phyloP scores from a whole-genome alignment of 2,329 filamentous ascomycete genomes.

The Talaromyces sp. region DNA sequence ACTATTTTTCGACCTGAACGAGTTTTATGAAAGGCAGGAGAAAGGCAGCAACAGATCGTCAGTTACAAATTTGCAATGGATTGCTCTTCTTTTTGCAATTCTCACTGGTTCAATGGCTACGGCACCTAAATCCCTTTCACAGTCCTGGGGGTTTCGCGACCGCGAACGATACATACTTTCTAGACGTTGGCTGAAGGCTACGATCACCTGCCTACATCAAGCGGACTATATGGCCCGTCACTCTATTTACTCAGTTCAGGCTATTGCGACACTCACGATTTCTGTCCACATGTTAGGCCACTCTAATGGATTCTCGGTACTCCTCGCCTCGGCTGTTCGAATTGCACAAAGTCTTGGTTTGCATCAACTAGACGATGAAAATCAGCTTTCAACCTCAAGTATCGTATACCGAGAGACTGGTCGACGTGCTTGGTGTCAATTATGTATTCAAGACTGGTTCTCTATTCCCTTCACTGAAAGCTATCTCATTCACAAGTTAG shows the following conservation, averaged over 20 bases:
- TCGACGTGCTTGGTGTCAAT: constrained; percentile 43
- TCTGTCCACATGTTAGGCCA: constrained; percentile 54
- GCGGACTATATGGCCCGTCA: constrained; percentile 51
- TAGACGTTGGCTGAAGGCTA: constrained; percentile 51
- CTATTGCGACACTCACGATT: constrained; percentile 53
- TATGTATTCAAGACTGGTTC: constrained; percentile 49
- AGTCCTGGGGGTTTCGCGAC: constrained; percentile 50
- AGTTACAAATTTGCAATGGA: constrained; percentile 49
- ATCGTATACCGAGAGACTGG: constrained; percentile 37
- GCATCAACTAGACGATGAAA: constrained; percentile 39
- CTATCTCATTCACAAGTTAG: constrained; percentile 40
- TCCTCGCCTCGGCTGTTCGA: constrained; percentile 49
- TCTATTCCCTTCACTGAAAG: constrained; percentile 44
- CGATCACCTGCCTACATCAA: constrained; percentile 49
- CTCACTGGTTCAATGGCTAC: constrained; percentile 49
- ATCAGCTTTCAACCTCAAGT: constrained; percentile 23
- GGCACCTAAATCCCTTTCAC: constrained; percentile 38
- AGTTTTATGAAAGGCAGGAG: constrained; percentile 37
- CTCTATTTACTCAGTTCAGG: constrained; percentile 49
- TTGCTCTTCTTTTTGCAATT: constrained; percentile 50
- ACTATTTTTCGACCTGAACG: constrained; percentile 39
- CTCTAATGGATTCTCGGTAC: constrained; percentile 51
- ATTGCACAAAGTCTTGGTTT: constrained; percentile 54
- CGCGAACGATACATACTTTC: constrained; percentile 47
- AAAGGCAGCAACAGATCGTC: constrained; percentile 36